These are phyloP conservation scores for Pezicula neosporulosa DNA, from an alignment of 2,329 filamentous ascomycete genomes.

Conservation along the genomic window DNA sequence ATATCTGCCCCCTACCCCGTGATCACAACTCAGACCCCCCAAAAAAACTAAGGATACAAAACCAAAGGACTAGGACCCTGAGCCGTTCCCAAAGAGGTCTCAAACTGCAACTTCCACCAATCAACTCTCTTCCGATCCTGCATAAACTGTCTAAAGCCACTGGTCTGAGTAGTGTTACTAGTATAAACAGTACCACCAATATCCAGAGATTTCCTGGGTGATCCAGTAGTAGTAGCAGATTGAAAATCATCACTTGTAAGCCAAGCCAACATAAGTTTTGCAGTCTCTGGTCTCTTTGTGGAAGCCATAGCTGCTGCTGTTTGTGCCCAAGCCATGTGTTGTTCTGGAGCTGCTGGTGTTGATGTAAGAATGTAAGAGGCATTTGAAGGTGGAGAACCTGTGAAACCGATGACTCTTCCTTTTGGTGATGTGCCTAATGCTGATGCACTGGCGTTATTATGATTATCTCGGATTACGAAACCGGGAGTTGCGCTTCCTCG, in stretches of 20 bases:
- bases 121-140: slow-evolving; percentile 32
- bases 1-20: too few relatives aligned
- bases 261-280: neutral
- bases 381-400: slow-evolving; percentile 12
- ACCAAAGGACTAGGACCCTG: slow-evolving; percentile 35
- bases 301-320: neutral
- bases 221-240: too few relatives aligned
- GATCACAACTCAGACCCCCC: too few relatives aligned
- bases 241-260: slow-evolving; percentile 10
- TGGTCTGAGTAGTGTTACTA: slow-evolving; percentile 24
- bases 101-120: slow-evolving; percentile 33
- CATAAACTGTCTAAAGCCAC: slow-evolving; percentile 33
- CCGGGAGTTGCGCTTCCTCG: slow-evolving; percentile 44
- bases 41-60: too few relatives aligned
- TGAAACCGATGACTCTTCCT: neutral
- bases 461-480: slow-evolving; percentile 27
- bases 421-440: neutral
- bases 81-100: slow-evolving; percentile 33
- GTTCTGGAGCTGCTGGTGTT: too few relatives aligned
- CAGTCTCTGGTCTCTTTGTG: slow-evolving; percentile 4
- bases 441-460: neutral
- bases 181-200: slow-evolving; percentile 3
- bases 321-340: too few relatives aligned
- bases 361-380: slow-evolving; percentile 11
- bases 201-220: too few relatives aligned